These are phyloP conservation scores for Fusarium beomiforme DNA, from an alignment of 2,329 filamentous ascomycete species.

Conservation along the genomic window DNA sequence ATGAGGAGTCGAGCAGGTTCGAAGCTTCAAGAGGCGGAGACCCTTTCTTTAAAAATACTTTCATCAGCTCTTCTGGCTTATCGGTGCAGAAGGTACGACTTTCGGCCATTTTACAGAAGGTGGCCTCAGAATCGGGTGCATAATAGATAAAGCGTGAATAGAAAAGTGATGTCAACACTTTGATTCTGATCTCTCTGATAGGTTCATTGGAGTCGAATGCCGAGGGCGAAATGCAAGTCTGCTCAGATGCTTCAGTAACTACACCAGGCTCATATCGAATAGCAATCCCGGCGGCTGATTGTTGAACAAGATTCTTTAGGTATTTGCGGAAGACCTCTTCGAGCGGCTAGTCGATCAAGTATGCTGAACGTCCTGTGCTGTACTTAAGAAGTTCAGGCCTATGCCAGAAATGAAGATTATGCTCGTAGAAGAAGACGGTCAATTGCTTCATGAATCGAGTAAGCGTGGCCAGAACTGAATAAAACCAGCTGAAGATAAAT, in stretches of 20 bases:
- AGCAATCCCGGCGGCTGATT: slow-evolving; percentile 54
- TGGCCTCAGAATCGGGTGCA: slow-evolving; percentile 67
- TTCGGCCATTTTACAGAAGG: slow-evolving; percentile 68
- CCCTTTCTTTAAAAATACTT: slow-evolving; percentile 54
- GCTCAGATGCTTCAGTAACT: slow-evolving; percentile 49
- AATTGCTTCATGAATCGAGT: slow-evolving; percentile 73
- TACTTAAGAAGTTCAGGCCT: slow-evolving; percentile 69
- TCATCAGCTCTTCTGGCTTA: slow-evolving; percentile 61
- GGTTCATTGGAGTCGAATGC: slow-evolving; percentile 27
- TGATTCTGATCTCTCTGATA: slow-evolving; percentile 60
- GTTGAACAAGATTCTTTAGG: slow-evolving; percentile 59
- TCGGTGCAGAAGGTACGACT: slow-evolving; percentile 68
- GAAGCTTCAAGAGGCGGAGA: slow-evolving; percentile 48
- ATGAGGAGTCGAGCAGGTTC: slow-evolving; percentile 51
- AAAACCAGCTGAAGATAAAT: slow-evolving; percentile 70
- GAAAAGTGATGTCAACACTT: slow-evolving; percentile 71
- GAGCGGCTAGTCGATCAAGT: slow-evolving; percentile 57
- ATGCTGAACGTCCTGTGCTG: slow-evolving; percentile 65
- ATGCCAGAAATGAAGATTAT: slow-evolving; percentile 71
- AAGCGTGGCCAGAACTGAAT: slow-evolving; percentile 73
- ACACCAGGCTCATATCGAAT: slow-evolving; percentile 67
- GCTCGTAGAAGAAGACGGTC: slow-evolving; percentile 63
- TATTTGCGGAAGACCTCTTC: slow-evolving; percentile 61
- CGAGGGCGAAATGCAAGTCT: slow-evolving; percentile 51
- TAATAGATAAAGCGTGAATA: slow-evolving; percentile 74